Evolutionary conservation across 2,329 filamentous ascomycete genomes (phyloP).

Genomic region (Exophiala bonariae): DNA sequence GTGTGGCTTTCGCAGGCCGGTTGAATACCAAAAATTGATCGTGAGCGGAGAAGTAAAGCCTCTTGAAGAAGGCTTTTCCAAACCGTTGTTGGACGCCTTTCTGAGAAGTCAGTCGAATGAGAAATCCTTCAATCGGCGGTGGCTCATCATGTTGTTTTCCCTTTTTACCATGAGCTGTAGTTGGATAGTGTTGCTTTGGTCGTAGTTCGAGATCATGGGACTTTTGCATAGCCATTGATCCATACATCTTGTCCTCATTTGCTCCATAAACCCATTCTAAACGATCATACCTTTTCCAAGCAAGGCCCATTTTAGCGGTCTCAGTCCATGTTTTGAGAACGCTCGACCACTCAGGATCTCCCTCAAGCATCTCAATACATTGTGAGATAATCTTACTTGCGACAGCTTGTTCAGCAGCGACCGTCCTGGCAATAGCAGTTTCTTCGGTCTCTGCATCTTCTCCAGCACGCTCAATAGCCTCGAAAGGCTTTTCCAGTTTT

Average conservation of each 20-base stretch:
- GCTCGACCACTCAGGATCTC: conserved; percentile 59
- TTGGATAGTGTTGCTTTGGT: conserved; percentile 65
- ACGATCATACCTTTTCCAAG: conserved; percentile 69
- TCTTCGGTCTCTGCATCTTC: conserved; percentile 39
- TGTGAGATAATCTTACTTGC: conserved; percentile 57
- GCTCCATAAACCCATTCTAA: conserved; percentile 67
- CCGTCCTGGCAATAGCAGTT: conserved; percentile 36
- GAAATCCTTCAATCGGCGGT: conserved; percentile 64
- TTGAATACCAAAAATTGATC: conserved; percentile 65
- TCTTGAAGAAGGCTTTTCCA: conserved; percentile 64
- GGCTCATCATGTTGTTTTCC: conserved; percentile 54
- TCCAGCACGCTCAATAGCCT: conserved; percentile 46
- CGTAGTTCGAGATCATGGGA: conserved; percentile 67
- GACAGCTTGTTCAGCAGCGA: conserved; percentile 53
- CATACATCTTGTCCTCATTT: conserved; percentile 69
- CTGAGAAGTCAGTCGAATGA: conserved; percentile 65
- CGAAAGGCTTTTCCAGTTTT: conserved; percentile 61
- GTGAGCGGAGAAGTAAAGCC: conserved; percentile 65
- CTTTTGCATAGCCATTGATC: conserved; percentile 65
- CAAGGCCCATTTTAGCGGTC: conserved; percentile 61
- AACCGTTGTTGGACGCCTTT: conserved; percentile 58
- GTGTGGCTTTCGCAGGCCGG: conserved; percentile 58
- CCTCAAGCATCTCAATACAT: conserved; percentile 60
- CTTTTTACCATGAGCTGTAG: conserved; percentile 40
- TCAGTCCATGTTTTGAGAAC: conserved; percentile 61